Percentiles rank a stretch among this genome's conserved stretches.
Evolutionary conservation across 192 early-diverging fungal species (phyloP).

Genomic region (Coemansia sp.): DNA sequence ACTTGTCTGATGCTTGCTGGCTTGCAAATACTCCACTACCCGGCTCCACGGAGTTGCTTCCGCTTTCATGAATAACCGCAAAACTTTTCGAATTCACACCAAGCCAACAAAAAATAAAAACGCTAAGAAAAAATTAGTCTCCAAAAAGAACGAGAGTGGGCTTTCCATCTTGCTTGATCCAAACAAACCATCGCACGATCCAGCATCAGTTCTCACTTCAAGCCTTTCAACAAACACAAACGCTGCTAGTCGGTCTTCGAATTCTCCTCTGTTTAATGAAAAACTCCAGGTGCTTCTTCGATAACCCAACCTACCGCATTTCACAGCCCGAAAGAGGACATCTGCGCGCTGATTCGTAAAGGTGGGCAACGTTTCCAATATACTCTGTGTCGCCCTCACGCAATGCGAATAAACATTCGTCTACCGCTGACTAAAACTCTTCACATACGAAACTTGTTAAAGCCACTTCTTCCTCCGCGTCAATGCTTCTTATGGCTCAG

Average conservation of each 20-base stretch:
- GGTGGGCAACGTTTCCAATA: too few relatives aligned
- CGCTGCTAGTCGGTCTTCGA: too few relatives aligned
- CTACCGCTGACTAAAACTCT: not conserved
- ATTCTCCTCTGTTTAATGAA: too few relatives aligned
- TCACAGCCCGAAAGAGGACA: too few relatives aligned
- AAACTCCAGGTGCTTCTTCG: too few relatives aligned
- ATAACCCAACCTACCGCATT: too few relatives aligned
- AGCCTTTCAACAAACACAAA: too few relatives aligned
- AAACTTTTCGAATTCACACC: slow-evolving; percentile 5
- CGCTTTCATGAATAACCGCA: not conserved
- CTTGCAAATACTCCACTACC: slow-evolving; percentile 13
- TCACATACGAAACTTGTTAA: not conserved
- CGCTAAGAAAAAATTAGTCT: not conserved
- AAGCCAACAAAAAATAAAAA: slow-evolving; percentile 5
- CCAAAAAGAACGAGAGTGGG: not conserved
- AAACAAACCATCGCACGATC: too few relatives aligned
- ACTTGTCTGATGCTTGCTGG: not conserved
- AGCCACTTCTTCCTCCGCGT: not conserved
- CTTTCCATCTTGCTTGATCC: too few relatives aligned
- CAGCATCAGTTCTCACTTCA: too few relatives aligned
- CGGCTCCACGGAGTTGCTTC: slow-evolving; percentile 11
- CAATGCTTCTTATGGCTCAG: not conserved
- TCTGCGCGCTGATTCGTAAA: too few relatives aligned
- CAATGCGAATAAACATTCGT: not conserved
- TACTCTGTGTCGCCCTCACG: not conserved